Conservation (phyloP, 139 green algal species). For the Chlorella ohadii region DNA sequence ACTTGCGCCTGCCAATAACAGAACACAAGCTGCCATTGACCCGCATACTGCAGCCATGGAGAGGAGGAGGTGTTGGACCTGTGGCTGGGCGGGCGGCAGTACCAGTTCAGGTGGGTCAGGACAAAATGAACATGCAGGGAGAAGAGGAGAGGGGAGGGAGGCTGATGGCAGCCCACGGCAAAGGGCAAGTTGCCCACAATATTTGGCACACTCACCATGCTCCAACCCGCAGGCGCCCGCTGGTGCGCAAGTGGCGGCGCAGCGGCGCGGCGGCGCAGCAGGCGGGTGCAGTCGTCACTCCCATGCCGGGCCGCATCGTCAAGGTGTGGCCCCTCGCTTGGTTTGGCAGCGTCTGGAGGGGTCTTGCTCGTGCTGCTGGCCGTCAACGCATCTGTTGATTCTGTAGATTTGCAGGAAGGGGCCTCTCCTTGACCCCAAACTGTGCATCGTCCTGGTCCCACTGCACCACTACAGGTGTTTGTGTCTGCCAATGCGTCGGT, state of each 20-base stretch:
- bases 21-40: no score
- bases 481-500: constrained; percentile 34
- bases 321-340: constrained; percentile 43
- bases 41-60: constrained; percentile 30
- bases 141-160: no score
- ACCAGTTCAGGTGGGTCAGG: constrained; percentile 61
- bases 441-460: no score
- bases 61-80: constrained; percentile 66
- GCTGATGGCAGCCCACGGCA: no score
- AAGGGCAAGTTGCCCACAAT: no score
- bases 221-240: constrained; percentile 40
- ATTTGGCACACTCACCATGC: neutral
- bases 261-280: constrained; percentile 15
- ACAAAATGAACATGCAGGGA: no score
- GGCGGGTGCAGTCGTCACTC: constrained; percentile 55
- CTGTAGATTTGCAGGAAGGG: no score
- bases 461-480: constrained; percentile 43
- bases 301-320: constrained; percentile 80
- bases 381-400: no score
- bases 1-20: no score
- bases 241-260: constrained; percentile 56
- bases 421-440: no score
- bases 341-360: no score
- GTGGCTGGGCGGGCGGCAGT: constrained; percentile 60
- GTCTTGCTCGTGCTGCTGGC: no score